These are phyloP conservation scores for Verticillium nubilum DNA, from an alignment of 2,329 filamentous ascomycete genomes.

Conservation along the genomic window DNA sequence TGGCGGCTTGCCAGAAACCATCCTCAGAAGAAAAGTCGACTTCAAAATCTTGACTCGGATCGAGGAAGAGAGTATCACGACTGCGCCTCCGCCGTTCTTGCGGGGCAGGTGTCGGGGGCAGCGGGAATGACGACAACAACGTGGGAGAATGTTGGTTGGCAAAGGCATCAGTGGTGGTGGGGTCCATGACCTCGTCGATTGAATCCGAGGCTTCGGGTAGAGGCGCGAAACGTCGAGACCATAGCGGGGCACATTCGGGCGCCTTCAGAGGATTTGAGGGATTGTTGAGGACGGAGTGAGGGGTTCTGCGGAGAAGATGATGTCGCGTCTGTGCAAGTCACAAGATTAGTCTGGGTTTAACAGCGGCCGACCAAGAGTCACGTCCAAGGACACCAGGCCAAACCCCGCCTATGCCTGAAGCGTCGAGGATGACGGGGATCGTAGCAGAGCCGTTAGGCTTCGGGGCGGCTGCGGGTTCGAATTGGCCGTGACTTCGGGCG, in stretches of 20 bases:
- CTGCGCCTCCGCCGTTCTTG: slow-evolving; percentile 11
- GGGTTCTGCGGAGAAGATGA: neutral
- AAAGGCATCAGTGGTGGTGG: slow-evolving; percentile 22
- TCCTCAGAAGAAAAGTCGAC: slow-evolving; percentile 55
- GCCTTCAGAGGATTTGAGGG: slow-evolving; percentile 19
- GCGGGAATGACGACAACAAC: slow-evolving; percentile 15
- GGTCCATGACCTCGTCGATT: slow-evolving; percentile 20
- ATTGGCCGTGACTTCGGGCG: neutral
- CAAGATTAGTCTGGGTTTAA: slow-evolving; percentile 7
- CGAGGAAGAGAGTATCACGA: slow-evolving; percentile 33
- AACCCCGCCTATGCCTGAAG: neutral
- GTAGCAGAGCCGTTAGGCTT: slow-evolving; percentile 4
- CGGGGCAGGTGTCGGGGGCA: slow-evolving; percentile 15
- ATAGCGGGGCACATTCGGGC: slow-evolving; percentile 27
- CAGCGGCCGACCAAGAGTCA: neutral
- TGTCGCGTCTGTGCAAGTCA: slow-evolving; percentile 8
- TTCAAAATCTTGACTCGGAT: slow-evolving; percentile 36
- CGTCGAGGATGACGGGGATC: neutral
- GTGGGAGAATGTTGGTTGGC: slow-evolving; percentile 19
- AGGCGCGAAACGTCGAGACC: slow-evolving; percentile 23
- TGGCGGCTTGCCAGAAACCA: slow-evolving; percentile 47
- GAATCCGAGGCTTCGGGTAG: slow-evolving; percentile 15
- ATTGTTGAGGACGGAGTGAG: neutral
- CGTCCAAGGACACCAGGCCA: slow-evolving; percentile 1
- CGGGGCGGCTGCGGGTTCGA: neutral